phyloP scores from a whole-genome alignment of 768 basidiomycete genomes.

The Tricholoma saponaceum region DNA sequence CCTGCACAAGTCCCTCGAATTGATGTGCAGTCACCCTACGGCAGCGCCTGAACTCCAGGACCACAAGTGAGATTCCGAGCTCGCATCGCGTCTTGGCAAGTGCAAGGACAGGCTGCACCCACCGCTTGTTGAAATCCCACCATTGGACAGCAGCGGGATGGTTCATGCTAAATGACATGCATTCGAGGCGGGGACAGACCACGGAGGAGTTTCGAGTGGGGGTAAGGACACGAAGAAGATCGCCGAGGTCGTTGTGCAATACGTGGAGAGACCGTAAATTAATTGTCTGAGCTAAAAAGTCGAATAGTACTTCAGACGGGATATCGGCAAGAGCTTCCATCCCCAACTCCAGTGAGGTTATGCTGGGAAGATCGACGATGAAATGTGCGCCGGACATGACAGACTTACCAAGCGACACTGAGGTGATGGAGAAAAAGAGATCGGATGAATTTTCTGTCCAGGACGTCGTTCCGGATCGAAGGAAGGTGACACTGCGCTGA shows the following conservation, averaged over 20 bases:
- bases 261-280: slow-evolving; percentile 2
- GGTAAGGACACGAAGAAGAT: slow-evolving; percentile 19
- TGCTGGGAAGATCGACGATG: slow-evolving; percentile 11
- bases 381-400: not conserved
- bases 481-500: slow-evolving; percentile 1
- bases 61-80: slow-evolving; percentile 12
- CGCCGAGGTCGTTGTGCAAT: slow-evolving; percentile 14
- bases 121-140: slow-evolving; percentile 29
- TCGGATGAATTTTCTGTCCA: slow-evolving; percentile 2
- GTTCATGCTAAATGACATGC: slow-evolving; percentile 25
- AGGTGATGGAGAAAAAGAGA: slow-evolving; percentile 5
- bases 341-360: slow-evolving; percentile 29
- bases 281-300: slow-evolving; percentile 1
- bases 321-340: slow-evolving; percentile 25
- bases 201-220: slow-evolving; percentile 1
- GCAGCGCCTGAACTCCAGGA: slow-evolving; percentile 25
- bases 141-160: slow-evolving; percentile 22
- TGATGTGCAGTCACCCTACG: slow-evolving; percentile 1
- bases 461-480: not conserved
- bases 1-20: not conserved
- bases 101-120: slow-evolving; percentile 18
- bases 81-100: slow-evolving; percentile 13
- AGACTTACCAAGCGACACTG: not conserved
- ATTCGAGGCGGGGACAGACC: slow-evolving; percentile 22
- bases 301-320: slow-evolving; percentile 1